These are phyloP conservation scores for Aspergillus chevalieri DNA, from an alignment of 2,329 filamentous ascomycete genomes.

Conservation along the genomic window DNA sequence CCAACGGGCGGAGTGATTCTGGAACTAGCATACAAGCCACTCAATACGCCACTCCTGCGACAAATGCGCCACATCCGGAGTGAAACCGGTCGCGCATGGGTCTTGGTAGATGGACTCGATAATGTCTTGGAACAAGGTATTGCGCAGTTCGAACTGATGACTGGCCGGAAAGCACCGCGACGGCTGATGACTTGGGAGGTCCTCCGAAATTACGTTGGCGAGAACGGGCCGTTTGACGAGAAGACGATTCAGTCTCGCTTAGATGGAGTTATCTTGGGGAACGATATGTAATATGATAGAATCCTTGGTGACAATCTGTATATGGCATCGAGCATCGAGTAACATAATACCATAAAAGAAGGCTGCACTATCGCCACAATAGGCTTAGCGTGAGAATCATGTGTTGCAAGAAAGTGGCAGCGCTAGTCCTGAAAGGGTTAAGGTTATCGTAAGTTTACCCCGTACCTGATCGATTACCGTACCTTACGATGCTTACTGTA, in stretches of 20 bases:
- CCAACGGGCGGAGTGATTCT: constrained; percentile 69
- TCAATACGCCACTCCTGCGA: constrained; percentile 63
- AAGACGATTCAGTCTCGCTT: constrained; percentile 32
- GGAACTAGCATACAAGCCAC: constrained; percentile 65
- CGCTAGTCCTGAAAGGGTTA: background rate
- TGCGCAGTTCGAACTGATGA: constrained; percentile 76
- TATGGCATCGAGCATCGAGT: background rate
- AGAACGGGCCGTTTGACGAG: constrained; percentile 31
- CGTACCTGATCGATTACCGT: background rate
- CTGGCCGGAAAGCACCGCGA: constrained; percentile 64
- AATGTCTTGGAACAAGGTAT: constrained; percentile 72
- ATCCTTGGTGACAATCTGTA: background rate
- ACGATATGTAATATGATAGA: background rate
- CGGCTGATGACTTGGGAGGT: constrained; percentile 65
- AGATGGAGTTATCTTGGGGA: constrained; percentile 8
- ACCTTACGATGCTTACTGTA: background rate
- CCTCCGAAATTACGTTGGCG: constrained; percentile 31
- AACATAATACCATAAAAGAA: background rate
- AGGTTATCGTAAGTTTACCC: background rate
- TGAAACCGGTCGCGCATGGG: constrained; percentile 54
- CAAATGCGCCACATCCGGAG: constrained; percentile 59
- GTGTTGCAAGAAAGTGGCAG: background rate
- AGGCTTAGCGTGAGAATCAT: background rate
- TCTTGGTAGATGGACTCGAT: constrained; percentile 69
- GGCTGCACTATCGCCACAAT: background rate